Base-by-base conservation (phyloP, 768 basidiomycete genomes). In the Kwoniella sp. region DNA sequence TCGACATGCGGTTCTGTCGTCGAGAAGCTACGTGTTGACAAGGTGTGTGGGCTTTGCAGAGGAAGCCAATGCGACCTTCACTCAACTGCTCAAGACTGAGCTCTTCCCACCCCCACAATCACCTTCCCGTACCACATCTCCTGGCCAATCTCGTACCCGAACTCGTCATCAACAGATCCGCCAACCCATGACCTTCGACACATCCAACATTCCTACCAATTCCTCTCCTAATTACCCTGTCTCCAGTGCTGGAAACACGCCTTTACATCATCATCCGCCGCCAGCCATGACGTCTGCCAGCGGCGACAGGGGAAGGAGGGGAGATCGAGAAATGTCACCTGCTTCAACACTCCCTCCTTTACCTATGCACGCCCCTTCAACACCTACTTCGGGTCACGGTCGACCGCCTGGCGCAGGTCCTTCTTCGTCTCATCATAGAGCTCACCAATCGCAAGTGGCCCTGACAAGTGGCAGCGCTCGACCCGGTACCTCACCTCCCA, bases 161-260 rank as follows among this genome's bases (percentile, higher is more conserved):
- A 80, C 55, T 59, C 69, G 65, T 52, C 67, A 65, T 64, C 71
- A 69, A 38, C 73, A 63, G 31, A 60, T 71, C 70, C 59, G 67
- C 55, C 80, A 71, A 68, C 70, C 65, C 58, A 76, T 75, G 79
- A 80, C 66, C 69, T 92, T 83, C 87, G 84, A 66, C 86, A 89
- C 28, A 86, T 92, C 66, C 82, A 92, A 22, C 87, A 91, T 77
- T 85, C 87, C 38, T 88, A 91, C 82, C 26, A 89, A 92, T 55
- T 89, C 89, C 0, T 89, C 90, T 3, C 85, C 87, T 1, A 87
- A 87, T 0, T 87, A 89, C 30, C 84, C 87, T 22, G 84, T 89
- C 4, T 80, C 85, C 15, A 91, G 90, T 0, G 91, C 83, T 2
- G 78, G 81, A 17, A 82, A 73, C 15, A 71, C 76, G 20, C 77